Percentiles rank a stretch among this genome's conserved stretches.
Evolutionary conservation across 441 rosid genomes (phyloP).

Genomic region (Adansonia madagascariensis): DNA sequence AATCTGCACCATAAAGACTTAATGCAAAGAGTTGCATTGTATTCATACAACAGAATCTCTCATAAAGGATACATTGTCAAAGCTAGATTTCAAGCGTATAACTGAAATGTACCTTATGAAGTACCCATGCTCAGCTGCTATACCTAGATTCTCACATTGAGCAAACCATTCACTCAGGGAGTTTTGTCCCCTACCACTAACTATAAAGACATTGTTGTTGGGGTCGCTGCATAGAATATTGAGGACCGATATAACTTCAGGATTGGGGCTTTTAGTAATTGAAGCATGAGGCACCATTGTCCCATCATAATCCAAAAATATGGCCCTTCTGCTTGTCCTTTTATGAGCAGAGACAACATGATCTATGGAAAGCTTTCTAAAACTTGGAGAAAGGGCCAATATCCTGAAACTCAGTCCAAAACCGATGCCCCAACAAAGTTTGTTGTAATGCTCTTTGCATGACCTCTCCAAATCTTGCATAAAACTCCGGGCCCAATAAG

Average conservation of each 20-base stretch:
- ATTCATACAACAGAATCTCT: not conserved
- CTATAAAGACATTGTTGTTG: constrained; percentile 28
- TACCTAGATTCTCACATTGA: constrained; percentile 27
- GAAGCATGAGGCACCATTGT: constrained; percentile 29
- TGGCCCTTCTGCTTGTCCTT: constrained; percentile 26
- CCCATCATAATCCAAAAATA: constrained; percentile 33
- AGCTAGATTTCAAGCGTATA: not conserved
- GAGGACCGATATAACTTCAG: constrained; percentile 20
- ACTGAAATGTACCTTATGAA: constrained; percentile 25
- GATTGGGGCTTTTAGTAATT: constrained; percentile 20
- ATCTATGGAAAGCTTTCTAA: constrained; percentile 23
- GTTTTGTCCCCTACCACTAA: constrained; percentile 30
- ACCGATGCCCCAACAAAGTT: constrained; percentile 31
- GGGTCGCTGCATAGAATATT: constrained; percentile 27
- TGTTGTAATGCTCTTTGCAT: constrained; percentile 54
- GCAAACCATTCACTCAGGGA: constrained; percentile 29
- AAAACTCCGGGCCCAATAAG: constrained; percentile 30
- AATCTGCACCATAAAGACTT: not conserved
- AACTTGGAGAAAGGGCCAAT: constrained; percentile 29
- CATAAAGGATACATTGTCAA: not conserved
- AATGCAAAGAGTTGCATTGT: not conserved
- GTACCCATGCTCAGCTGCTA: constrained; percentile 33
- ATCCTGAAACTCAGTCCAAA: constrained; percentile 42
- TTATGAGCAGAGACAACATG: constrained; percentile 26
- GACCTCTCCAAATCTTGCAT: constrained; percentile 38